Evolutionary conservation across 2,329 filamentous ascomycete species (phyloP), one percentile per base, ranked within the genome.

Genomic region (Akanthomyces lecanii): DNA sequence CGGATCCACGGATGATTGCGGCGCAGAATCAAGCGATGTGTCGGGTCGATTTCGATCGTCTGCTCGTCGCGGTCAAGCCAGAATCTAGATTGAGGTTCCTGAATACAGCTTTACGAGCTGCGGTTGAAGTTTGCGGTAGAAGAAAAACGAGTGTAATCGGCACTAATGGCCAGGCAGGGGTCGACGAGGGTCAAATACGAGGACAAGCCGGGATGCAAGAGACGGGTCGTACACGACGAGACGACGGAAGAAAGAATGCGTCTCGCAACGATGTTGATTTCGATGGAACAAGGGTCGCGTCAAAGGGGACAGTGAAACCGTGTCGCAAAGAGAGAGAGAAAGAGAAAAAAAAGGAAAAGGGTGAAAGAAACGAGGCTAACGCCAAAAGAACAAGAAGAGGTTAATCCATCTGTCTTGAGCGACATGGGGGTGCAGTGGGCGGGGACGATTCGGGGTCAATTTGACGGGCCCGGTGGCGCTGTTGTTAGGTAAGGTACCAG

Each of bases 81-180:
- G 14, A 5, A 40, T 40, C n/a, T 28, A 50, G 33, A 12, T 8
- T 10, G 12, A 16, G 40, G 33, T 44, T 38, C 55, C 44, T 28
- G 11, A 7, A 4, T 38, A 38, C 30, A 25, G 55, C 44, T 48
- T 18, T 16, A 21, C 16, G 14, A 42, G 44, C 28, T 38, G 42
- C 23, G 21, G 23, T 50, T 50, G 44, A 21, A 40, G 23, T 28
- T 50, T 42, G 25, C 7, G 47, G 48, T n/a, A 21, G 7, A 36
- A 36, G 8, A 36, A 51, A 65, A 63, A 67, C 60, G 59, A 65
- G 42, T 63, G 63, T 63, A 64, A 64, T 61, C 18, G 62, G 59
- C 63, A 60, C 59, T 40, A 54, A 55, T 56, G 54, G 50, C 63
- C 56, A 50, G 14, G 54, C 3, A 51, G 44, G 50, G 60, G 47